These are phyloP conservation scores for Hyphopichia wangnamkhiaoensis DNA, from an alignment of 1,139 yeast species.

Conservation along the genomic window DNA sequence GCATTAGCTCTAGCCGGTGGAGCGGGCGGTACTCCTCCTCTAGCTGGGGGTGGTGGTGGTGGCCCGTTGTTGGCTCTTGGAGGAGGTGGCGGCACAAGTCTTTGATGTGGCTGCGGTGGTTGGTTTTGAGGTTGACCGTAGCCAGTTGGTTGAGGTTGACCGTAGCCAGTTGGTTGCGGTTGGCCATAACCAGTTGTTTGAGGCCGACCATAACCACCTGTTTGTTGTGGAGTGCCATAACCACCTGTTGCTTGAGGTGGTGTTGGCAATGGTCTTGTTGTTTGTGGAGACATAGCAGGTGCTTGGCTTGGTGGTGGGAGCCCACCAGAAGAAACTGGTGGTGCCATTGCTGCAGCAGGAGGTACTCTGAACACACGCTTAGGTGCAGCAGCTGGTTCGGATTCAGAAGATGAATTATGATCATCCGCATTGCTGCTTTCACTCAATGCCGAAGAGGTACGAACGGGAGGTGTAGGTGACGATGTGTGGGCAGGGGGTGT, in stretches of 20 bases:
- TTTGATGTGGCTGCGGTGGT: slow-evolving; percentile 31
- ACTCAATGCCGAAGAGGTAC: slow-evolving; percentile 7
- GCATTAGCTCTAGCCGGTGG: slow-evolving; percentile 19
- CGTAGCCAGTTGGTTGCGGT: slow-evolving; percentile 10
- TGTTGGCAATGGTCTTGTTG: slow-evolving; percentile 5
- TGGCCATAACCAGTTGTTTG: slow-evolving; percentile 16
- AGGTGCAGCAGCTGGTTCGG: slow-evolving; percentile 15
- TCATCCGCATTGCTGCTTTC: slow-evolving; percentile 8
- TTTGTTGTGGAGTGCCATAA: background rate
- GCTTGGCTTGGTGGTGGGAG: background rate
- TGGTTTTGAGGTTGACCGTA: slow-evolving; percentile 6
- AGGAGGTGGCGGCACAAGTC: slow-evolving; percentile 17
- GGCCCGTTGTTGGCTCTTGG: slow-evolving; percentile 15
- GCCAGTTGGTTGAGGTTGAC: slow-evolving; percentile 19
- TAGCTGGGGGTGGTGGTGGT: slow-evolving; percentile 11
- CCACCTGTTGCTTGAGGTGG: slow-evolving; percentile 3
- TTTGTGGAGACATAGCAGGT: slow-evolving; percentile 12
- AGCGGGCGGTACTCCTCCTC: slow-evolving; percentile 28
- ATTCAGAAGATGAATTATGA: slow-evolving; percentile 8
- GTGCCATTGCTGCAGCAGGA: slow-evolving; percentile 24
- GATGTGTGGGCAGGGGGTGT: slow-evolving; percentile 10
- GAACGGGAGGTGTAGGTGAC: slow-evolving; percentile 9
- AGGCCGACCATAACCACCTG: slow-evolving; percentile 1
- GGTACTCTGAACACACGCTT: slow-evolving; percentile 26
- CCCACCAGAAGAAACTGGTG: slow-evolving; percentile 10